Evolutionary conservation across 441 rosid genomes (phyloP).

Genomic region (Erysimum pusillum): DNA sequence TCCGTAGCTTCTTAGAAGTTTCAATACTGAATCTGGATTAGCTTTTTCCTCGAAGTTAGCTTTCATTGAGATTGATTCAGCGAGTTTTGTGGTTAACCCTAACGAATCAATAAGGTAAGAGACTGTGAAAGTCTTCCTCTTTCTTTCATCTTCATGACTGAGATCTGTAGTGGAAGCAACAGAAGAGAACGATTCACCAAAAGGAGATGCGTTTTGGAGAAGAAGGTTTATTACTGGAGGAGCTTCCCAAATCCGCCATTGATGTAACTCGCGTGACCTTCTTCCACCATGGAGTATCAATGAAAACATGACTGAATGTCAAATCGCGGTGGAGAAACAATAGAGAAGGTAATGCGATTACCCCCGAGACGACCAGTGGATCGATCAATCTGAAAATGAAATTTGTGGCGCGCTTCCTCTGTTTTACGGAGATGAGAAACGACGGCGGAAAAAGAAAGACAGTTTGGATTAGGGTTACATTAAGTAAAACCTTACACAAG

Average conservation of each 20-base stretch:
- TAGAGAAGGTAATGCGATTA: background rate
- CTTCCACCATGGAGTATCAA: slow-evolving; percentile 10
- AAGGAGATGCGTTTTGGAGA: slow-evolving; percentile 5
- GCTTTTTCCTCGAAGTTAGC: slow-evolving; percentile 32
- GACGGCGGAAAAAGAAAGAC: slow-evolving; percentile 8
- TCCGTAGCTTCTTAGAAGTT: slow-evolving; percentile 48
- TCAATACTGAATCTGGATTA: slow-evolving; percentile 48
- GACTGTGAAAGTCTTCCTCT: slow-evolving; percentile 45
- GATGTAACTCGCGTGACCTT: slow-evolving; percentile 29
- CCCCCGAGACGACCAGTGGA: background rate
- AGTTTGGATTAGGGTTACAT: slow-evolving; percentile 7
- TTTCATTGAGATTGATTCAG: slow-evolving; percentile 45
- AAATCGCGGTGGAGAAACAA: too few species aligned
- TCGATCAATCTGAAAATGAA: background rate
- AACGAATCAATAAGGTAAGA: slow-evolving; percentile 53
- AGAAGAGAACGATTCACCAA: slow-evolving; percentile 6
- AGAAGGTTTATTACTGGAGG: slow-evolving; percentile 20
- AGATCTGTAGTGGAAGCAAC: background rate
- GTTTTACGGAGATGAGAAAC: background rate
- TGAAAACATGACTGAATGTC: slow-evolving; percentile 25
- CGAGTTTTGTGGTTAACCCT: slow-evolving; percentile 52
- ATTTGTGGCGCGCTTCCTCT: background rate
- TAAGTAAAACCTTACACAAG: too few species aligned
- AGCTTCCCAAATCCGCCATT: slow-evolving; percentile 9
- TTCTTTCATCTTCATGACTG: slow-evolving; percentile 18